Evolutionary conservation across 352 stramenopile genomes (phyloP).

Genomic region (Phytopythium ostracodes): DNA sequence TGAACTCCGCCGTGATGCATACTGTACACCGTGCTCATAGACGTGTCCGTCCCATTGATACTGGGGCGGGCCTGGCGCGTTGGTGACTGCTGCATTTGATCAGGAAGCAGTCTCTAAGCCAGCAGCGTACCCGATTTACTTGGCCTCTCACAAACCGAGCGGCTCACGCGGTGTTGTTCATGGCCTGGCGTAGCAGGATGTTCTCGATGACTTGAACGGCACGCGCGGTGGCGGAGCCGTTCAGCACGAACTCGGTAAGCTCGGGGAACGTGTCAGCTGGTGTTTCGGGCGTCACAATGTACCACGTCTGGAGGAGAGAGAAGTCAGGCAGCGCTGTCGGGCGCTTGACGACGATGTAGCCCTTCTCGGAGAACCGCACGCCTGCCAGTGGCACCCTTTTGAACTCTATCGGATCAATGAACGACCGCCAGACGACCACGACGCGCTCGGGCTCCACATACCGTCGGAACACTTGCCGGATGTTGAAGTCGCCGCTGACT

Average conservation of each 20-base stretch:
- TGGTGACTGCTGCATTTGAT: neutral
- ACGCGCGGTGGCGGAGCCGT: conserved; percentile 24
- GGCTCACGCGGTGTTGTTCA: neutral
- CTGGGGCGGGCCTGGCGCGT: too few species aligned
- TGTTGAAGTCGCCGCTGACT: conserved; percentile 43
- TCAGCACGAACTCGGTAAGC: conserved; percentile 42
- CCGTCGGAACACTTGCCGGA: conserved; percentile 57
- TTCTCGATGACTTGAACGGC: conserved; percentile 59
- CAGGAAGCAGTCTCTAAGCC: neutral
- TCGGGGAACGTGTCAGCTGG: conserved; percentile 26
- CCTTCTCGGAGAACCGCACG: conserved; percentile 58
- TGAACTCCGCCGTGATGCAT: too few species aligned
- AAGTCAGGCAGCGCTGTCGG: conserved; percentile 22
- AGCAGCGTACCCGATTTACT: too few species aligned
- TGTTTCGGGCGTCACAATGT: conserved; percentile 38
- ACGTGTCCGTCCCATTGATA: neutral
- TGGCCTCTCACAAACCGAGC: too few species aligned
- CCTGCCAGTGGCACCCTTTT: conserved; percentile 34
- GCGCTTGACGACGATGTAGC: conserved; percentile 50
- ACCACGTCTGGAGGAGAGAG: conserved; percentile 39
- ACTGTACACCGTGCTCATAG: neutral
- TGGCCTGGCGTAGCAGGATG: conserved; percentile 20
- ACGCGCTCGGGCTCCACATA: conserved; percentile 55
- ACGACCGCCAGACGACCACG: conserved; percentile 62
- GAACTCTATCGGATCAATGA: conserved; percentile 57